Percentiles rank a stretch among this genome's conserved stretches.
Evolutionary conservation across 306 rosid genomes (phyloP).

Genomic region (Malus asiatica): DNA sequence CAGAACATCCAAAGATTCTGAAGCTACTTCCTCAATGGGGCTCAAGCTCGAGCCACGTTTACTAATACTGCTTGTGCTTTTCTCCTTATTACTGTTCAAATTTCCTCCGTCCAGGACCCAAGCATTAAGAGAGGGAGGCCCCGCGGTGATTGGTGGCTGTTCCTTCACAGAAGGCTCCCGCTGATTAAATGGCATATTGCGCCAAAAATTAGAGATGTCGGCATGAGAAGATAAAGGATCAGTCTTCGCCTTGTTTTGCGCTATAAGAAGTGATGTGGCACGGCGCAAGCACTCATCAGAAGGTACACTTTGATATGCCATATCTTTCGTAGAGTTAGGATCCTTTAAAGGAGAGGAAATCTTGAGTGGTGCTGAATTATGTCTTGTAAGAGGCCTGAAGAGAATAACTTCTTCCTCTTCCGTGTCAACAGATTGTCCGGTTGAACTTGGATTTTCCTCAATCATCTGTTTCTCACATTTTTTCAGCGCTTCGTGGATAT

Average conservation of each 20-base stretch:
- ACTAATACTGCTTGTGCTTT: constrained; percentile 22
- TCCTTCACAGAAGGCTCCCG: constrained; percentile 44
- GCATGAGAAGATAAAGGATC: constrained; percentile 42
- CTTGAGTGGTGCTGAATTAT: constrained; percentile 66
- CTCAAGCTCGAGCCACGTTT: constrained; percentile 44
- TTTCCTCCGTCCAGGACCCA: constrained; percentile 70
- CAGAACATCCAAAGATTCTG: constrained; percentile 37
- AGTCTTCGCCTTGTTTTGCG: constrained; percentile 48
- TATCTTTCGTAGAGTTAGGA: constrained; percentile 35
- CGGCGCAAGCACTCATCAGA: constrained; percentile 80
- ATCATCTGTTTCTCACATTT: constrained; percentile 22
- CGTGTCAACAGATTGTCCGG: constrained; percentile 23
- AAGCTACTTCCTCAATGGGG: constrained; percentile 59
- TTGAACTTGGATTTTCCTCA: constrained; percentile 18
- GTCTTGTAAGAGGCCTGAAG: constrained; percentile 78
- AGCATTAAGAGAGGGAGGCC: constrained; percentile 90
- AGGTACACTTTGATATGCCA: constrained; percentile 28
- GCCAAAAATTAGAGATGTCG: constrained; percentile 30
- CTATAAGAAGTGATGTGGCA: constrained; percentile 80
- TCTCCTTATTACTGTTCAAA: constrained; percentile 36
- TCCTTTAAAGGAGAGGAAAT: constrained; percentile 23
- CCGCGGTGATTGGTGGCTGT: constrained; percentile 44
- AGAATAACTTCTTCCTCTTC: constrained; percentile 97
- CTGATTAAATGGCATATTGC: constrained; percentile 24
- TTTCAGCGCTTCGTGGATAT: constrained; percentile 7